Evolutionary conservation across 139 green algal genomes (phyloP), one percentile per base, ranked within the genome.

Genomic region (Mesotaenium endlicherianum): DNA sequence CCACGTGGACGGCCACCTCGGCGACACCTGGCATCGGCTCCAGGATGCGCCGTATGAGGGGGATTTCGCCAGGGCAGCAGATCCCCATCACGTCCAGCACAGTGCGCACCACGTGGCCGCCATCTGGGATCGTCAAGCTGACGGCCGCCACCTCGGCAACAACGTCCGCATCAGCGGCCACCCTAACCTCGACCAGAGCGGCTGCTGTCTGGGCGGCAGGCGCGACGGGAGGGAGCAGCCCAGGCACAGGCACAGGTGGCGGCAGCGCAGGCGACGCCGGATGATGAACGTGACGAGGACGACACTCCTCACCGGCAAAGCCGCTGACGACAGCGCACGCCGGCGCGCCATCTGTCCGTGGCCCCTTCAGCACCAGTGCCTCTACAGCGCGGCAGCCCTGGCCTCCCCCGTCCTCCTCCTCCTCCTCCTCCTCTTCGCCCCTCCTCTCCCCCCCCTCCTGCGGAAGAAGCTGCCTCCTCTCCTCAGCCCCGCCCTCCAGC

Each of bases 61-160:
- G 85, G 31, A 90, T 68, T 75, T 95, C 92, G 38, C 86, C 86
- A 0, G 92, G 92, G 82, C 92, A 95, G 88, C 92, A 95, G 49
- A 95, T 92, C 41, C 89, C 92, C 1, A 82, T 70, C 8, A 89
- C 87, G n/a, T 85, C 41, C 72, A 87, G 45, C 44, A 83, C 72
- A 6, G 17, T 75, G n/a, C 41, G 26, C 69, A 34, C 16, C 31
- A 70, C n/a, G 20, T 26, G 1, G 0, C 40, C 38, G 2, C 30
- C 30, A 8, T 11, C 69, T 41, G 75, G 20, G n/a, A n/a, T n/a
- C n/a, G n/a, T n/a, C n/a, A n/a, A n/a, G n/a, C n/a, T n/a, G n/a
- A n/a, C n/a, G 16, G 41, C 55, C 20, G 36, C 31, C 2, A 1
- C n/a, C 34, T 34, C 67, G 26, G 30, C 2, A 43, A 44, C 77